Percentiles rank a stretch among this genome's conserved stretches.
phyloP scores from a whole-genome alignment of 371 early-diverging fungal species.

The Mucor lusitanicus region DNA sequence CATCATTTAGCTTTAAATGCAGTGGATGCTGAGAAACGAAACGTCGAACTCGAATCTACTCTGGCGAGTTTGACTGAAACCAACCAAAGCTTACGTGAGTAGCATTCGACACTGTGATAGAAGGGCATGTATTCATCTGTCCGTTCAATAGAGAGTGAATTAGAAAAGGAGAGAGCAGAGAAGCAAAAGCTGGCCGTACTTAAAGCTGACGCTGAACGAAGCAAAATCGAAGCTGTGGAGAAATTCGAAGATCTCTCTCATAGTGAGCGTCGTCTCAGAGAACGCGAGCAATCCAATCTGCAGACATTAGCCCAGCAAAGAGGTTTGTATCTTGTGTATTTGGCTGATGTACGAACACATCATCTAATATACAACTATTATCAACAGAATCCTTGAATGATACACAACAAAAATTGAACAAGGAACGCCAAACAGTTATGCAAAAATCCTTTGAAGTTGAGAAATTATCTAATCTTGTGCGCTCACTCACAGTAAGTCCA shows the following conservation, averaged over 20 bases:
- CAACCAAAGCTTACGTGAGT: neutral
- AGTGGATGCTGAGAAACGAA: neutral
- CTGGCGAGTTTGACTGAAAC: neutral
- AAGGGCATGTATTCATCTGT: neutral
- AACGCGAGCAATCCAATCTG: neutral
- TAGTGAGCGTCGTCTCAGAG: constrained; percentile 1
- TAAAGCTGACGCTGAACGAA: neutral
- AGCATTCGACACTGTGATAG: neutral
- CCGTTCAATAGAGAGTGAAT: neutral
- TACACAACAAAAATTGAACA: neutral
- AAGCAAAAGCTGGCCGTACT: neutral
- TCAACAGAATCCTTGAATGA: neutral
- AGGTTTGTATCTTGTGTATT: neutral
- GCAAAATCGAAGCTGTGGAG: neutral
- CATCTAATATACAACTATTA: too few relatives aligned
- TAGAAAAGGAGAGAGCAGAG: neutral
- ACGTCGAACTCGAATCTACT: neutral
- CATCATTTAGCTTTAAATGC: neutral
- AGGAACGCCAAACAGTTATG: neutral
- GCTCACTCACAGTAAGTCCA: neutral
- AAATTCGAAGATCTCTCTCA: neutral
- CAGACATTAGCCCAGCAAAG: constrained; percentile 1
- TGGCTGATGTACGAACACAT: neutral
- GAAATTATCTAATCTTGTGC: neutral
- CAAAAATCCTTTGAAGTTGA: neutral